Evolutionary conservation across 768 basidiomycete genomes (phyloP), one percentile per base, ranked within the genome.

Genomic region (Serendipita sp.): DNA sequence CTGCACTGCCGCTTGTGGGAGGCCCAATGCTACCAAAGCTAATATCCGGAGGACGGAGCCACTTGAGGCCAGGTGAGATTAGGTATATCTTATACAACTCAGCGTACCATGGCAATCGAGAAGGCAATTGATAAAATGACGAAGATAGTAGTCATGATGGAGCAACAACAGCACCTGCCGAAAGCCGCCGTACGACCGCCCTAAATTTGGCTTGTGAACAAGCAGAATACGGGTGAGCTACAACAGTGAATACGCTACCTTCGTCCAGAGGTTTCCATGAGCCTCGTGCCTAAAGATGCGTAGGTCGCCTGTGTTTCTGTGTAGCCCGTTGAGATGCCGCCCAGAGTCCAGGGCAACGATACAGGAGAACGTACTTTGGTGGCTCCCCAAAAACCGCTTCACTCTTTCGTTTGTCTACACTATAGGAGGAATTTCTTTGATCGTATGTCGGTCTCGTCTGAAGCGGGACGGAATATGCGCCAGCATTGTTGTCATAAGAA

Each of bases 131-230:
- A 79, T 61, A 86, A 70, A 58, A 89, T 66, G 31, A 91, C 68
- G 70, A 91, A 81, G 41, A 88, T 62, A 11, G 74, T 67, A 16
- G 81, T 81, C 78, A 90, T 77, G 22, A 90, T 56, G 13, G 84
- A 83, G 72, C 89, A 92, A 68, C 83, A 88, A 71, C 80, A 85
- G 72, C 90, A 85, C 66, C 89, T 73, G 61, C 84, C 82, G 42
- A 82, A 70, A 85, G 20, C 81, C 71, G 30, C 74, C 77, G 63
- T n/a, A n/a, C 84, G 74, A 61, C 82, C 75, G 16, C 87, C 86
- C 84, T 86, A 50, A 17, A 48, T 38, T 38, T 38, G 14, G 38
- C 14, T 38, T 14, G 38, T 38, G 38, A 38, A 14, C 38, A 5
- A 38, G 17, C 44, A 41, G 4, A 60, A 7, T 33, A 48, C 48